Evolutionary conservation across 164 flowering plant species (phyloP).

Genomic region (Saururus chinensis): DNA sequence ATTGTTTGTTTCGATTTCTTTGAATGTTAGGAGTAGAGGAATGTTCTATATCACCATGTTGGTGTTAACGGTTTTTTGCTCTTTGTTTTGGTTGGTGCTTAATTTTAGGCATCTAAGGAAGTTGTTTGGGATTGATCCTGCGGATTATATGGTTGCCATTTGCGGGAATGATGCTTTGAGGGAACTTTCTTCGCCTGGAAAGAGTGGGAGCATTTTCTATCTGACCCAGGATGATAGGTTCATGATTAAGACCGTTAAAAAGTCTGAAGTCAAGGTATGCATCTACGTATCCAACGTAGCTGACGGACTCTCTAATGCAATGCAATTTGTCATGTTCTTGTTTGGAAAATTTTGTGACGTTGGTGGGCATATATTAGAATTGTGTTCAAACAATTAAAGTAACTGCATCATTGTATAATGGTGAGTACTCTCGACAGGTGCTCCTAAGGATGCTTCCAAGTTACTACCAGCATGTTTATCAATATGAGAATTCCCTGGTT

Average conservation of each 20-base stretch:
- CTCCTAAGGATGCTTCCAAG: constrained; percentile 37
- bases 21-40: no score
- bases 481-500: constrained; percentile 25
- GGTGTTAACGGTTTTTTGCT: neutral
- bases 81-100: constrained; percentile 2
- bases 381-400: no score
- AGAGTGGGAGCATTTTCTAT: constrained; percentile 75
- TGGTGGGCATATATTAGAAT: no score
- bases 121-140: constrained; percentile 51
- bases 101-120: constrained; percentile 42
- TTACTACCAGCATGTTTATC: constrained; percentile 32
- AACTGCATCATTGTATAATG: neutral
- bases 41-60: no score
- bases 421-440: constrained; percentile 12
- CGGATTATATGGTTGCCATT: constrained; percentile 66
- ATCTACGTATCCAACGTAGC: neutral
- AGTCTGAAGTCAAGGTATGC: constrained; percentile 78
- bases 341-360: no score
- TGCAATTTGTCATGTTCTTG: no score
- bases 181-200: constrained; percentile 62
- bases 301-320: neutral
- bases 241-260: constrained; percentile 78
- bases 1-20: no score
- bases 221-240: constrained; percentile 74
- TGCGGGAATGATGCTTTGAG: constrained; percentile 61